Base-by-base conservation (phyloP, 2,329 filamentous ascomycete species). In the Cladosporium velox region DNA sequence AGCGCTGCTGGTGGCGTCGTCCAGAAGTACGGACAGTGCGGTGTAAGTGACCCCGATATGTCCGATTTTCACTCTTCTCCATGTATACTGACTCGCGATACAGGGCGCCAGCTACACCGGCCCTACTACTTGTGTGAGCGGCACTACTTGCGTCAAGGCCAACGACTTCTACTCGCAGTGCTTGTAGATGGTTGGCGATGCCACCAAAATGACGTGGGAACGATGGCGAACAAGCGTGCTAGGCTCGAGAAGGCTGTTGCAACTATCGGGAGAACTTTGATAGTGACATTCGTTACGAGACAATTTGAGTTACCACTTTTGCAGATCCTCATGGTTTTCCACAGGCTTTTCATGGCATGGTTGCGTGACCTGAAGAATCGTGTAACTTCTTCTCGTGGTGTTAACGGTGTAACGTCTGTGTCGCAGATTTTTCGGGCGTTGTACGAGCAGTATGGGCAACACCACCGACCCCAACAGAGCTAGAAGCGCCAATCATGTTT, bases 151-250 rank as follows among this genome's bases (percentile, higher is more conserved):
- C 67, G 66, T 64, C 28, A 65, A 35, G 34, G 35, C 52, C 28
- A 76, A 73, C 67, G 60, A 69, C 2, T 77, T 72, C 63, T 78
- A 77, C 65, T 74, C 72, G 5, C 76, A 78, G 70, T 78, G 77
- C 66, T 60, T 65, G 64, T 65, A 65, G 62, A 58, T 28, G 18
- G 2, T 34, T 34, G 28, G 54, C 54, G 34, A 30, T 18, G 34
- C 12, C 12, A 26, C n/a, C 28, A 35, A 38, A 38, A 58, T 35
- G 55, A 34, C 41, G n/a, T 47, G 41, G 41, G 41, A 47, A 59
- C 28, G 18, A 59, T 59, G 57, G 41, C 49, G 49, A 30, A 18
- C 2, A 52, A 11, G 15, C 41, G n/a, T 11, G 41, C 41, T 47
- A 21, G 41, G 41, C n/a, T 21, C 3, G 41, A 47, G 10, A 47